Percentiles rank a stretch among this genome's conserved stretches.
Evolutionary conservation across 2,329 filamentous ascomycete genomes (phyloP).

Genomic region (Hypocreales sp.): DNA sequence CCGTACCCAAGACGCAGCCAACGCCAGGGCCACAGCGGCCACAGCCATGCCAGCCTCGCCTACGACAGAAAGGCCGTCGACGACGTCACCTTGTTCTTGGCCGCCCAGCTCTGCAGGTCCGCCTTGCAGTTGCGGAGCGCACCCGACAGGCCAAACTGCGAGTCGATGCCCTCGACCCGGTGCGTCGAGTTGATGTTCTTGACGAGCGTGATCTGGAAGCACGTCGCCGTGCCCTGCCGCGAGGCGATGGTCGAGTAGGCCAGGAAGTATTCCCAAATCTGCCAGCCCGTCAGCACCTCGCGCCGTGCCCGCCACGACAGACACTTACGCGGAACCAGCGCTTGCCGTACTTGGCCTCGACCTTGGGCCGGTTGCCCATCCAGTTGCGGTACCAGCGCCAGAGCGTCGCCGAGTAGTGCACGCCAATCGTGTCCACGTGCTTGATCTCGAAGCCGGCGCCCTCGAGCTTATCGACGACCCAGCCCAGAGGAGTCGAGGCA

Average conservation of each 20-base stretch:
- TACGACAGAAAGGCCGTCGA: constrained; percentile 14
- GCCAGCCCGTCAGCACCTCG: background rate
- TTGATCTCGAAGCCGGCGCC: constrained; percentile 62
- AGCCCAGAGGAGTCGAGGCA: constrained; percentile 83
- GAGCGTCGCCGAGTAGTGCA: constrained; percentile 91
- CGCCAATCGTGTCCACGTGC: constrained; percentile 79
- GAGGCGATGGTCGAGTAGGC: constrained; percentile 75
- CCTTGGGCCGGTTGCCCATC: constrained; percentile 85
- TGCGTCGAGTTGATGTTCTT: constrained; percentile 91
- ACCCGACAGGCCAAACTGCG: constrained; percentile 54
- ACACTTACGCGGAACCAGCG: constrained; percentile 82
- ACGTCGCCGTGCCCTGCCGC: constrained; percentile 72
- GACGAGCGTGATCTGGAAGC: constrained; percentile 77
- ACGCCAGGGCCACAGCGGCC: too few relatives aligned
- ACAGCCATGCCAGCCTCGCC: too few relatives aligned
- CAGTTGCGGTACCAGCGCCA: constrained; percentile 99
- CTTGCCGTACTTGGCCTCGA: constrained; percentile 86
- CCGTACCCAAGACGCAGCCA: too few relatives aligned
- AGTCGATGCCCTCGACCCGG: constrained; percentile 59
- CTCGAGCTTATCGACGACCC: constrained; percentile 74
- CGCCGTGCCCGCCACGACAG: background rate
- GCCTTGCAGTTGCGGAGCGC: constrained; percentile 30
- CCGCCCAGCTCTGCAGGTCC: constrained; percentile 17
- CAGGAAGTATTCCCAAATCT: constrained; percentile 92
- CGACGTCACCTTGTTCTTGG: constrained; percentile 19